A percentile compares a stretch with the other conserved stretches of the same genome.
phyloP scores from a whole-genome alignment of 2,329 filamentous ascomycete genomes.

The Aspergillus costaricaensis region DNA sequence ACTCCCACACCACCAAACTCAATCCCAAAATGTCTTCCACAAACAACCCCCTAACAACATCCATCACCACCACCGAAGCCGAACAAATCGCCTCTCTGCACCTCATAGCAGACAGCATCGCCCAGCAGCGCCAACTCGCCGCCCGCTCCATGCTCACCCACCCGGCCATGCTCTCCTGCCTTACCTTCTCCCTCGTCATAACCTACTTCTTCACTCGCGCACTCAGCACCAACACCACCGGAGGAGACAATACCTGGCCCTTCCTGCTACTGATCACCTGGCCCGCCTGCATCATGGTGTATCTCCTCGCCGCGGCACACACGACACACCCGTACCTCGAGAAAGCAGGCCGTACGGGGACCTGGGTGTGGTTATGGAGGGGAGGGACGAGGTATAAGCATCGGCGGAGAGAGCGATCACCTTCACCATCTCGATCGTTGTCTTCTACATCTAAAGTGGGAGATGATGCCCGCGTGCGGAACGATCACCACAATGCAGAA shows the following conservation, averaged over 20 bases:
- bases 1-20: neutral
- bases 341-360: conserved; percentile 56
- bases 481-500: conserved; percentile 37
- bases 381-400: conserved; percentile 38
- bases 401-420: no score
- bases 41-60: conserved; percentile 24
- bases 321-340: conserved; percentile 63
- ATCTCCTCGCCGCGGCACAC: conserved; percentile 33
- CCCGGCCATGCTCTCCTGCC: conserved; percentile 48
- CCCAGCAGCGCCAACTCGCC: conserved; percentile 74
- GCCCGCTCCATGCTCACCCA: conserved; percentile 65
- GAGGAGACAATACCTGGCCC: neutral
- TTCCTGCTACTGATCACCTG: neutral
- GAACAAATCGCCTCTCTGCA: conserved; percentile 70
- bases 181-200: conserved; percentile 43
- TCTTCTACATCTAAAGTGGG: no score
- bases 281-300: neutral
- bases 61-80: conserved; percentile 45
- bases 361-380: conserved; percentile 60
- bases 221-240: no score
- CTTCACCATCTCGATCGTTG: no score
- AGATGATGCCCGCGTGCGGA: no score
- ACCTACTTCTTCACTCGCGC: conserved; percentile 43
- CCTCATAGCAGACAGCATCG: conserved; percentile 77
- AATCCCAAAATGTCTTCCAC: neutral